Evolutionary conservation across 768 basidiomycete species (phyloP).

Genomic region (Leccinellum albellum): DNA sequence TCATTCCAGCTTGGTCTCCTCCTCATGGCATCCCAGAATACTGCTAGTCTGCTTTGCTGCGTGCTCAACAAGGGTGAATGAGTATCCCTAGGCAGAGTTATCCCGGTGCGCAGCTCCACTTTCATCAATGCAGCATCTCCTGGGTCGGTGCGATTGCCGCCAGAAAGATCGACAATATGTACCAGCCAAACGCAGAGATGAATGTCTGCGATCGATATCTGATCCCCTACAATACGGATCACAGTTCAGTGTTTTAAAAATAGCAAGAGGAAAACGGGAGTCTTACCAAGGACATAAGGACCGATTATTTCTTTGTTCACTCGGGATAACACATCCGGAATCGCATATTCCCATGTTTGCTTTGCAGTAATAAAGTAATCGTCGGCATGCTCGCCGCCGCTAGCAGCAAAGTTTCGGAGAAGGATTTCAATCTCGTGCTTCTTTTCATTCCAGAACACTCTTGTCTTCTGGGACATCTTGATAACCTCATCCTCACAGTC

Average conservation of each 20-base stretch:
- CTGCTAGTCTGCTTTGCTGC: conserved; percentile 49
- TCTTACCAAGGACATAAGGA: conserved; percentile 61
- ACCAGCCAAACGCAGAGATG: conserved; percentile 77
- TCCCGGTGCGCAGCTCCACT: conserved; percentile 47
- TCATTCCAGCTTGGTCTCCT: conserved; percentile 69
- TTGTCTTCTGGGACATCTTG: conserved; percentile 59
- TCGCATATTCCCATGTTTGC: conserved; percentile 48
- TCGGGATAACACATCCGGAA: conserved; percentile 44
- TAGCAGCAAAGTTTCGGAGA: conserved; percentile 46
- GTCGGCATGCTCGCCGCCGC: conserved; percentile 38
- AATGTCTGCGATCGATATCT: conserved; percentile 76
- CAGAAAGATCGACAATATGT: conserved; percentile 54
- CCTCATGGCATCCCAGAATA: conserved; percentile 69
- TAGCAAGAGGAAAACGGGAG: neutral
- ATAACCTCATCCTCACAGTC: conserved; percentile 48
- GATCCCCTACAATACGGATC: conserved; percentile 58
- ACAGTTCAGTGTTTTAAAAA: neutral
- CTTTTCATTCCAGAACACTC: conserved; percentile 58
- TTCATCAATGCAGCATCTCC: conserved; percentile 48
- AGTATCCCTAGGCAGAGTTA: conserved; percentile 43
- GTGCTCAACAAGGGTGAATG: conserved; percentile 10
- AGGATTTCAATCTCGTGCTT: conserved; percentile 41
- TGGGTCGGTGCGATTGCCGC: conserved; percentile 48
- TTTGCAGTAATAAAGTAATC: conserved; percentile 50
- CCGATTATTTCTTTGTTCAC: conserved; percentile 59